Base-by-base conservation (phyloP, 2,329 filamentous ascomycete genomes). In the Herpotrichia juniperi region DNA sequence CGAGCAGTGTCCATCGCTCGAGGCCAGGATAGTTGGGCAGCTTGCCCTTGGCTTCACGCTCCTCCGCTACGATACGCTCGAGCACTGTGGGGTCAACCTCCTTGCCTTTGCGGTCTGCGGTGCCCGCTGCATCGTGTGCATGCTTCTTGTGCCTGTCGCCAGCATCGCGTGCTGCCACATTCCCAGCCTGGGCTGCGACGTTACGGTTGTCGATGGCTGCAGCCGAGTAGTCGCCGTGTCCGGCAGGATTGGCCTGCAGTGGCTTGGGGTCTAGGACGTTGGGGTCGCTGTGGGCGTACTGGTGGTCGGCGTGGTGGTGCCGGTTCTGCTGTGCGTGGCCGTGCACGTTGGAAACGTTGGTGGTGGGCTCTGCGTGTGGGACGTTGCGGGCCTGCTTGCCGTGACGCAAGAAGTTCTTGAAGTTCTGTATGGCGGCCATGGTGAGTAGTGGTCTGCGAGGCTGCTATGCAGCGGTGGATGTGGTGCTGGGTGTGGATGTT, bases 361-460 rank as follows among this genome's bases (percentile, higher is more conserved):
- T 86, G 61, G 81, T 88, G 62, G 83, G 81, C 71, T 85, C 83
- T 54, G 80, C 83, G 66, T 83, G 83, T 39, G 75, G 78, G 52
- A 80, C 79, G 50, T 85, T 82, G 62, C 91, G 89, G 64, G 92
- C 93, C 82, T 96, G 92, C 81, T 97, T 97, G 77, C 93, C 93
- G 81, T 97, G 93, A 62, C 93, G 90, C 78, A 97, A 94, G 78
- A 97, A 96, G 78, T 97, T 97, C 79, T 97, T 97, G 67, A 97
- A 85, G 73, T 94, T 94, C 80, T 97, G 93, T 79, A 97, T 96
- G 42, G 85, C 85, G 66, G 83, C 85, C 85, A 87, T 87, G 69
- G 51, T 75, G n/a, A n/a, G n/a, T n/a, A n/a, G n/a, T n/a, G n/a
- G n/a, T 68, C 37, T 61, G 58, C 19, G 16, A 48, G 51, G 42